Evolutionary conservation across 1,284 basidiomycete genomes (phyloP).

Genomic region (Ganoderma lucidum): DNA sequence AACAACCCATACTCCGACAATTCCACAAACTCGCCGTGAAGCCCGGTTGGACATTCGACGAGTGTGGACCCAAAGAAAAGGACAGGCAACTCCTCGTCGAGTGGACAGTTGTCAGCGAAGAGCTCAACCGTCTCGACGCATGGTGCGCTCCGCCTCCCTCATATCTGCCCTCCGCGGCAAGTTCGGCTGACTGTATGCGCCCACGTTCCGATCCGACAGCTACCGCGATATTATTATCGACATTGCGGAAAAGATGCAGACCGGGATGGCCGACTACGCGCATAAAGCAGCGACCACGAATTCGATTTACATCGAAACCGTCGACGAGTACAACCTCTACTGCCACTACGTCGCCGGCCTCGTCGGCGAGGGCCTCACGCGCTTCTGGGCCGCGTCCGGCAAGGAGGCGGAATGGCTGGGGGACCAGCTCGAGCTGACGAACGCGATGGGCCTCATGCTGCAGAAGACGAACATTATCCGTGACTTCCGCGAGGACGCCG

Average conservation of each 20-base stretch:
- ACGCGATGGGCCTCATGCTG: slow-evolving; percentile 96
- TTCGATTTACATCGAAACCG: slow-evolving; percentile 74
- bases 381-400: slow-evolving; percentile 88
- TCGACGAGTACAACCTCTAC: slow-evolving; percentile 94
- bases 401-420: slow-evolving; percentile 86
- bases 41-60: slow-evolving; percentile 90
- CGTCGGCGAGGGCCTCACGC: slow-evolving; percentile 95
- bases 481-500: slow-evolving; percentile 93
- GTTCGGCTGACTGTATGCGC: neutral
- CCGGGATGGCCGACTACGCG: slow-evolving; percentile 96
- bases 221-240: slow-evolving; percentile 88
- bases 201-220: slow-evolving; percentile 45
- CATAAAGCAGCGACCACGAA: slow-evolving; percentile 80
- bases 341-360: slow-evolving; percentile 99
- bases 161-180: slow-evolving; percentile 4
- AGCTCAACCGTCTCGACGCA: slow-evolving; percentile 76
- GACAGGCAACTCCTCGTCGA: slow-evolving; percentile 90
- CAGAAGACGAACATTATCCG: slow-evolving; percentile 99
- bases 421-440: slow-evolving; percentile 87
- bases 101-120: slow-evolving; percentile 86
- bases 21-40: slow-evolving; percentile 87
- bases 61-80: slow-evolving; percentile 89
- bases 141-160: slow-evolving; percentile 55
- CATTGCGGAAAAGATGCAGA: slow-evolving; percentile 88
- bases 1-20: slow-evolving; percentile 86